Evolutionary conservation across 164 flowering plant species (phyloP), one percentile per base, ranked within the genome.

Genomic region (Liriodendron chinense): DNA sequence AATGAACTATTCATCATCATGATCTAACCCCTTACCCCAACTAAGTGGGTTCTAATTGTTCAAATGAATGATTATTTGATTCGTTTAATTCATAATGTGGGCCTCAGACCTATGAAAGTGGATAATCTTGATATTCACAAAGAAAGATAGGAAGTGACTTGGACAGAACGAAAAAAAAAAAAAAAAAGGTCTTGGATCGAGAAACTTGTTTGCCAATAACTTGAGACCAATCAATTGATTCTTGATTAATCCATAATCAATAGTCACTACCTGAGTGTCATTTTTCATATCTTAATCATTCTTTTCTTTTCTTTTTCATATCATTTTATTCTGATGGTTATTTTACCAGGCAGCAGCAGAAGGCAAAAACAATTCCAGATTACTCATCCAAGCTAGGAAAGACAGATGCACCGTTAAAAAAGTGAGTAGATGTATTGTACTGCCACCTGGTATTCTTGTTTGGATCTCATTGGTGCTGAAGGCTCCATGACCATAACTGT

Each of bases 261-360:
- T 20, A 2, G 7, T 64, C 66, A 20, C 12, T 64, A 64, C 10
- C 25, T 16, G 21, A 64, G 21, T 64, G 9, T 20, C 21, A 16
- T 2, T 5, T 5, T 64, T 22, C 66, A 21, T 25, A 8, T 28
- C 13, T 16, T 8, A 65, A 13, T 65, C 4, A 10, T 25, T 21
- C 13, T 9, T 22, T 8, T n/a, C n/a, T 65, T 24, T 4, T 21
- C 10, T 67, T 26, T 69, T 26, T 63, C 21, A 69, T 68, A 12
- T 26, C n/a, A 10, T 26, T n/a, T 57, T 72, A 5, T 56, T 63
- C 66, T 43, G 25, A 65, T n/a, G 22, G 28, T 65, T 8, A 48
- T 47, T 63, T 59, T 20, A 53, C 13, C 85, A 93, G 96, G 86
- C 86, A 78, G 4, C 82, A 13, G 67, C 85, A 78, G 82, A 90